Base-by-base conservation (phyloP, 345 rosid genomes). In the Linum lewisii region DNA sequence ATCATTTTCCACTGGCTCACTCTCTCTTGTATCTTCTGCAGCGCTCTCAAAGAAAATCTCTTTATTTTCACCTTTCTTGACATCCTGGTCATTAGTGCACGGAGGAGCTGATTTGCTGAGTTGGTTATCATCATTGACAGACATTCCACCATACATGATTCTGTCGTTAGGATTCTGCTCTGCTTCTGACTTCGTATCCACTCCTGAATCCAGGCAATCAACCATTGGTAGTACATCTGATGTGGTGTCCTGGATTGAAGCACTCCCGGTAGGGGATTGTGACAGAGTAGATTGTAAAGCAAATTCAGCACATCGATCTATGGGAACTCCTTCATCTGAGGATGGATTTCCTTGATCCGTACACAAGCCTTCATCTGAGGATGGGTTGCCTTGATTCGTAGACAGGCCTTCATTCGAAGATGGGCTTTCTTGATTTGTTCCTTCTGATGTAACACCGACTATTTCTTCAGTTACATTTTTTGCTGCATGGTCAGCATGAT, bases 61-160 rank as follows among this genome's bases (percentile, higher is more conserved):
- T 23, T 77, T 63, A 24, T 58, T 70, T 54, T 63, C 79, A 45
- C 51, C 72, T 45, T 68, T 60, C 23, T 21, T 57, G 21, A 23
- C 70, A 56, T 75, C 75, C 54, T 71, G 45, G 53, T 21, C 63
- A 16, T 61, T 54, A 49, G 22, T 54, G 58, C 57, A 21, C 54
- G 23, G 57, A 38, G 60, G 58, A 73, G 65, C 57, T 57, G 72
- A 66, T 61, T 54, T 70, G 36, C 66, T 62, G 63, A 37, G 14
- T 57, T 61, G 63, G 49, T 52, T 38, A 44, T 58, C 70, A 59
- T 70, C 73, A 51, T 63, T 54, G 69, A 58, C 63, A 59, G 75
- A 58, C 32, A 8, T 66, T 58, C 61, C 55, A 7, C 49, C 24
- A 52, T 60, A n/a, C n/a, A n/a, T n/a, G n/a, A n/a, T n/a, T n/a